phyloP scores from a whole-genome alignment of 2,329 filamentous ascomycete genomes.

The Microsporum audouinii region DNA sequence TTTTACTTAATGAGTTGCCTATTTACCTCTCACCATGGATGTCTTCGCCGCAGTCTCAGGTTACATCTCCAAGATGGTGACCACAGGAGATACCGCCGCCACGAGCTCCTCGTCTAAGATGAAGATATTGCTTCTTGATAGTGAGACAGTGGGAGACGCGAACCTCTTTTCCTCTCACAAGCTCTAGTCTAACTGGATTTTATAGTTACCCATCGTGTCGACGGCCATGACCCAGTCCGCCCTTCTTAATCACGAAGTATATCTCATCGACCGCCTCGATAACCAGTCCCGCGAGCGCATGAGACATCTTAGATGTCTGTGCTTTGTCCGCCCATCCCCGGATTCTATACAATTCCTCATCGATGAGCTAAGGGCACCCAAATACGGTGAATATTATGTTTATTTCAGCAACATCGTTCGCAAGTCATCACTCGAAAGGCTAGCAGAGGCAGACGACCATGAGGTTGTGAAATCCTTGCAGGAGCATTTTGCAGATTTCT shows the following conservation, averaged over 20 bases:
- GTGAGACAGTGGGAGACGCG: conserved; percentile 62
- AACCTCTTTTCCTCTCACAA: conserved; percentile 14
- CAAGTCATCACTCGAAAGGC: conserved; percentile 84
- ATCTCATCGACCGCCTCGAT: conserved; percentile 91
- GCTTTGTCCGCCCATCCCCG: conserved; percentile 81
- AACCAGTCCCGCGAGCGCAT: conserved; percentile 89
- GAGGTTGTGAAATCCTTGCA: conserved; percentile 91
- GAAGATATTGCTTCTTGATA: conserved; percentile 92
- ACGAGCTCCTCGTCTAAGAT: conserved; percentile 69
- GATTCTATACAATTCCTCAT: conserved; percentile 89
- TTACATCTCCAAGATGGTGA: conserved; percentile 95
- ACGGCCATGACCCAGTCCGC: conserved; percentile 92
- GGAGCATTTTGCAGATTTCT: conserved; percentile 92
- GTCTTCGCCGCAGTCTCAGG: conserved; percentile 83
- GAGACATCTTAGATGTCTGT: conserved; percentile 88
- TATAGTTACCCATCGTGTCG: conserved; percentile 73
- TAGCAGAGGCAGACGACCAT: conserved; percentile 94
- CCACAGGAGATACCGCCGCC: conserved; percentile 58
- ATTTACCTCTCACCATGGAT: conserved; percentile 54
- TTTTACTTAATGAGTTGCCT: no score
- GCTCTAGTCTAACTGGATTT: conserved; percentile 18
- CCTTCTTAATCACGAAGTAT: conserved; percentile 90
- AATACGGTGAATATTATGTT: conserved; percentile 93
- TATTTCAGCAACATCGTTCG: conserved; percentile 98
- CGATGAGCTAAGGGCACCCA: conserved; percentile 89